These are phyloP conservation scores for Dryas octopetala DNA, from an alignment of 306 rosid genomes.

Conservation along the genomic window DNA sequence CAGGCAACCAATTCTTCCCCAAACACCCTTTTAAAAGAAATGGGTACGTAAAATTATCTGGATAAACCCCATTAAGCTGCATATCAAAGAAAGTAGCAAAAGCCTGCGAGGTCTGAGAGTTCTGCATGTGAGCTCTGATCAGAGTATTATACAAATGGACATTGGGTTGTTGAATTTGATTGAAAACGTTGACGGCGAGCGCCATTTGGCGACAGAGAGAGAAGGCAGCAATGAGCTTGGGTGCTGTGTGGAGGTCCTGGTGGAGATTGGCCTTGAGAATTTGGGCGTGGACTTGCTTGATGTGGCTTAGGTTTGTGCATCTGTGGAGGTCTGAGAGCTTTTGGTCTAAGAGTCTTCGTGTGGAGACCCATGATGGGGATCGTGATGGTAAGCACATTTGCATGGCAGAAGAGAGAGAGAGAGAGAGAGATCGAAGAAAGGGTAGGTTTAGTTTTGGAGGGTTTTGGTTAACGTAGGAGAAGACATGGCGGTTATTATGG, in stretches of 20 bases:
- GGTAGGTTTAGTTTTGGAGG: not conserved
- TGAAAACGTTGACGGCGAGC: conserved; percentile 63
- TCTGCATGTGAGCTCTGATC: conserved; percentile 68
- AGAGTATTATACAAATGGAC: conserved; percentile 58
- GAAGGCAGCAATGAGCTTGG: conserved; percentile 68
- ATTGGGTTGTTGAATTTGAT: conserved; percentile 59
- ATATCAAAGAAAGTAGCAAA: conserved; percentile 46
- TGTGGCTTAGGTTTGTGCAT: conserved; percentile 48
- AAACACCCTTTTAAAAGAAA: conserved; percentile 51
- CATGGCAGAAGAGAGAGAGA: conserved; percentile 27
- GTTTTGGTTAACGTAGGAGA: not conserved
- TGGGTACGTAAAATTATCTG: conserved; percentile 68
- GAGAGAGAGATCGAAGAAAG: not conserved
- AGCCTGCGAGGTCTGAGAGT: conserved; percentile 46
- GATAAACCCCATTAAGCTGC: conserved; percentile 44
- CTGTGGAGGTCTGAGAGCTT: conserved; percentile 64
- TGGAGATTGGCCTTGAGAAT: conserved; percentile 64
- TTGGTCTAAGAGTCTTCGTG: conserved; percentile 64
- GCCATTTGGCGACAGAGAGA: conserved; percentile 59
- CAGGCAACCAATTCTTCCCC: conserved; percentile 39
- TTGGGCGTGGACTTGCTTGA: conserved; percentile 76
- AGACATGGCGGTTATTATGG: conserved; percentile 4
- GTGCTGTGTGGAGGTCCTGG: conserved; percentile 55
- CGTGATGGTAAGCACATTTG: conserved; percentile 49
- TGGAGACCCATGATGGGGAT: conserved; percentile 73